These are phyloP conservation scores for Microbotryum lychnidis-dioicae DNA, from an alignment of 1,284 basidiomycete species.

Conservation along the genomic window DNA sequence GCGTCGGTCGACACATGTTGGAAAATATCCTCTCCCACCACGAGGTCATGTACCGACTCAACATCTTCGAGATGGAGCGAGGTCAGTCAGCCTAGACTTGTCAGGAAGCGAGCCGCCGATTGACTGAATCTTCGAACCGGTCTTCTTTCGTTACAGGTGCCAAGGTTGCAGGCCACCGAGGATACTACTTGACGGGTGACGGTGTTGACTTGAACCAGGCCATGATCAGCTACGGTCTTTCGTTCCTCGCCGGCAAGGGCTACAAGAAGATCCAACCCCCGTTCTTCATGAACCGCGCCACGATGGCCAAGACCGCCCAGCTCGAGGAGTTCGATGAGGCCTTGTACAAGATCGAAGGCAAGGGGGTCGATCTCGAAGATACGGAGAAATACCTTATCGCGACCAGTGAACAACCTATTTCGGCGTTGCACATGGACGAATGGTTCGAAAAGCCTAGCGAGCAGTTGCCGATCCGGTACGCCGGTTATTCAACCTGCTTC, in stretches of 20 bases:
- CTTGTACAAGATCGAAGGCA: conserved; percentile 79
- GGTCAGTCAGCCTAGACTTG: conserved; percentile 46
- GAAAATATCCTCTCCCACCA: conserved; percentile 85
- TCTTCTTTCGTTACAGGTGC: conserved; percentile 50
- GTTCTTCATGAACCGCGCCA: conserved; percentile 97
- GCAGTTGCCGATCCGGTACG: conserved; percentile 75
- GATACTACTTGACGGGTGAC: conserved; percentile 91
- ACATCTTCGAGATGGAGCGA: conserved; percentile 92
- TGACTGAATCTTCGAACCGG: not conserved
- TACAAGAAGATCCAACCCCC: conserved; percentile 96
- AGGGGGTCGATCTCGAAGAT: conserved; percentile 52
- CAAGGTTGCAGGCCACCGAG: conserved; percentile 90
- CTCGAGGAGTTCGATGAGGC: conserved; percentile 98
- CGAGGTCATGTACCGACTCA: conserved; percentile 85
- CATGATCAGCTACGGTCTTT: conserved; percentile 86
- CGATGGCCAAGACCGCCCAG: conserved; percentile 96
- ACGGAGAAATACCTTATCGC: conserved; percentile 99
- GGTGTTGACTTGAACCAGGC: conserved; percentile 97
- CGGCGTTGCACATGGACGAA: conserved; percentile 87
- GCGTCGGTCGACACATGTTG: conserved; percentile 50
- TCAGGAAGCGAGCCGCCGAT: not conserved
- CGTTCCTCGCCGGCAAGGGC: conserved; percentile 71
- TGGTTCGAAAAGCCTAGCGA: conserved; percentile 90
- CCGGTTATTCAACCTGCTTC: conserved; percentile 85
- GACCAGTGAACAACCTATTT: conserved; percentile 97